Evolutionary conservation across 129 eudicot genomes (phyloP), one percentile per base, ranked within the genome.

Genomic region (Apium graveolens): DNA sequence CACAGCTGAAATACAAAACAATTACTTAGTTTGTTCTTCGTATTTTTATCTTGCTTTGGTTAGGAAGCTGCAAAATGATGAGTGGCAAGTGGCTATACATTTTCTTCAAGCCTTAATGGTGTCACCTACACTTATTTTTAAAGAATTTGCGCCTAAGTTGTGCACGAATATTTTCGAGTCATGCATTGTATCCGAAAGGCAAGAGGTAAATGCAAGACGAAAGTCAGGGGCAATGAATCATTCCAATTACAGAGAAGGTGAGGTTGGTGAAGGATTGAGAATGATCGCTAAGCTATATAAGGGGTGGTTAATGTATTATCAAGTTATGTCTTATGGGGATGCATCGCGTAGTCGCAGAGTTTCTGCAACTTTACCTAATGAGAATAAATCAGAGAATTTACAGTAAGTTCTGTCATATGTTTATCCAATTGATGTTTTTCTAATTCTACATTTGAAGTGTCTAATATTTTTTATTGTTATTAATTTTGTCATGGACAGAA

Each of bases 261-360:
- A 70, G 84, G 77, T 81, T 20, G 73, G 77, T 73, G 84, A 85
- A 57, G 84, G 55, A 11, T 87, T 92, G 93, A 84, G 73, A 70
- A 32, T 82, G 83, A 85, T 91, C 27, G 96, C 93, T 0, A 83
- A 78, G 44, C 87, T 81, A 70, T 90, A 85, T 35, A 92, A 92
- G 85, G 91, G 93, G 5, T 86, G 97, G 93, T 63, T 92, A 46
- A 86, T 85, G 86, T 90, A 90, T 82, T 82, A 92, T 78, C 96
- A 88, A 80, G 91, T 92, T 7, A 86, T 92, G 84, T 85, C 86
- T n/a, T 82, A 80, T 73, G 96, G 91, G 68, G 88, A 83, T 29
- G 76, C 82, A 48, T 65, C 86, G 20, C 68, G 79, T 29, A 51
- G 43, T 16, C 20, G 66, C 82, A 85, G 78, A 76, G 81, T 65